Conservation (phyloP, 2,329 filamentous ascomycete genomes). For the Colletotrichum caudatum region DNA sequence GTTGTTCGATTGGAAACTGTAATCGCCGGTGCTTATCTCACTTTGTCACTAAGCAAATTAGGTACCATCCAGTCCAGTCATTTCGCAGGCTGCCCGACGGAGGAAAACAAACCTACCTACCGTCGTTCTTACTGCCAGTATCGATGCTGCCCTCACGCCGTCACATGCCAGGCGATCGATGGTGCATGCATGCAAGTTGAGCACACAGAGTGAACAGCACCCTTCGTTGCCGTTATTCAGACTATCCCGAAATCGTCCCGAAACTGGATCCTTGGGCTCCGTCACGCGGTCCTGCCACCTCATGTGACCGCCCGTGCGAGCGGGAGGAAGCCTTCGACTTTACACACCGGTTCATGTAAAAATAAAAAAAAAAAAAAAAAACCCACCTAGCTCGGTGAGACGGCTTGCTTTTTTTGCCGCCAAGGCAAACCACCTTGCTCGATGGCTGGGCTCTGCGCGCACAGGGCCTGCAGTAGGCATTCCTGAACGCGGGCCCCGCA, state of each 20-base stretch:
- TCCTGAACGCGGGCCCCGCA: not conserved
- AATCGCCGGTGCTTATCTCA: not conserved
- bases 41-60: not conserved
- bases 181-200: not conserved
- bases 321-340: not conserved
- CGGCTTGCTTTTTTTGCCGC: not conserved
- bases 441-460: not conserved
- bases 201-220: not conserved
- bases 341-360: slow-evolving; percentile 4
- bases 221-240: not conserved
- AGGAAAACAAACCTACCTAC: not conserved
- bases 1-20: not conserved
- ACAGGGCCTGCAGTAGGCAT: not conserved
- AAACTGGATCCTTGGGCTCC: slow-evolving; percentile 8
- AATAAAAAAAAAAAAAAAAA: not conserved
- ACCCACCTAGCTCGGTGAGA: not conserved
- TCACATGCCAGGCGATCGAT: slow-evolving; percentile 19
- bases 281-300: slow-evolving; percentile 28
- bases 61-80: not conserved
- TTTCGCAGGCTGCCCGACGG: not conserved
- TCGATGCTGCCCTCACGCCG: not conserved
- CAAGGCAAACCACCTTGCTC: not conserved
- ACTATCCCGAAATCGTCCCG: slow-evolving; percentile 9
- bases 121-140: not conserved
- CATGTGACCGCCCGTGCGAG: slow-evolving; percentile 27